Conservation (phyloP, 768 basidiomycete species). For the Rhodotorula sphaerocarpa region DNA sequence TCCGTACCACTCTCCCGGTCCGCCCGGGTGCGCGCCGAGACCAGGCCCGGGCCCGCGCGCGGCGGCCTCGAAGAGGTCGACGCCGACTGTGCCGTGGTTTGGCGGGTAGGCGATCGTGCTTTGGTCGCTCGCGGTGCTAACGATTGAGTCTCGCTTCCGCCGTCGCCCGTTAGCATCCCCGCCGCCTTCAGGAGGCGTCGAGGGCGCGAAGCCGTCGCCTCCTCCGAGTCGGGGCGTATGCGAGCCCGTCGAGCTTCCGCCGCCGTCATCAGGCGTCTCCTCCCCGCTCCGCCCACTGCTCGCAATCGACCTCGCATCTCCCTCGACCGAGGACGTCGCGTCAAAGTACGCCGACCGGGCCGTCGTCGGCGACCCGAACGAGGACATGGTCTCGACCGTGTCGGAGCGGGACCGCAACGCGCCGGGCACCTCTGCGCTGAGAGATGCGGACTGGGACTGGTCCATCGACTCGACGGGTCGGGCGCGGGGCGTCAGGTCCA, state of each 20-base stretch:
- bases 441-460: too few relatives aligned
- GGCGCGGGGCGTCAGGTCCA: too few relatives aligned
- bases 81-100: conserved; percentile 13
- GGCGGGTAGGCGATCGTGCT: conserved; percentile 16
- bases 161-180: too few relatives aligned
- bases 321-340: background rate
- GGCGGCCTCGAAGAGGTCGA: background rate
- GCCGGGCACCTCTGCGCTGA: too few relatives aligned
- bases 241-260: background rate
- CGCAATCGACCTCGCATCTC: background rate
- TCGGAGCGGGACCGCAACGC: too few relatives aligned
- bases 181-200: background rate
- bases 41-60: background rate
- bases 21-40: background rate
- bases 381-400: too few relatives aligned
- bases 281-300: background rate
- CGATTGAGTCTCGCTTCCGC: background rate
- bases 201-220: background rate
- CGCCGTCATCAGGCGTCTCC: background rate
- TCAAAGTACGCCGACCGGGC: conserved; percentile 9
- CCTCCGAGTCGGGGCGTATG: conserved; percentile 1
- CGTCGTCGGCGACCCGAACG: background rate
- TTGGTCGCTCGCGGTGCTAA: background rate
- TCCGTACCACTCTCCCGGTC: background rate
- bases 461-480: too few relatives aligned